phyloP scores from a whole-genome alignment of 768 basidiomycete genomes.

The Mycena leptocephala region DNA sequence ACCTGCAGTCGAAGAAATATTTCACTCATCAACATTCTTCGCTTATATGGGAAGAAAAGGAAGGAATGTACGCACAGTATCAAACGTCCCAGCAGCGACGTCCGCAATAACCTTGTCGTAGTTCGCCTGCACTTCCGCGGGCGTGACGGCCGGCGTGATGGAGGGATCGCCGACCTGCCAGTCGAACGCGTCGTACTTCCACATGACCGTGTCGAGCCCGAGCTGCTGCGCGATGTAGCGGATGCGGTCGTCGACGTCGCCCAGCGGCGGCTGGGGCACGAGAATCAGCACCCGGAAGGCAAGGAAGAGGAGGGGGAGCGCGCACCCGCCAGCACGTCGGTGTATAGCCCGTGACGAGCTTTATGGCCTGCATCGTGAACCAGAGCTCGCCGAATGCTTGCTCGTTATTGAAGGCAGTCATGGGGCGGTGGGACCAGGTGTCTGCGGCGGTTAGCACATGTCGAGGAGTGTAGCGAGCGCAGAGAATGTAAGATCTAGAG shows the following conservation, averaged over 20 bases:
- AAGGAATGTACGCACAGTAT: slow-evolving; percentile 12
- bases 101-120: slow-evolving; percentile 24
- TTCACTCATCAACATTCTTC: neutral
- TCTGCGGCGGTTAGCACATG: slow-evolving; percentile 47
- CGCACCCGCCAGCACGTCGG: slow-evolving; percentile 75
- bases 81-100: slow-evolving; percentile 8
- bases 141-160: neutral
- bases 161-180: slow-evolving; percentile 66
- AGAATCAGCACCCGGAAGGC: neutral
- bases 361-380: slow-evolving; percentile 76
- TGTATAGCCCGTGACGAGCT: slow-evolving; percentile 69
- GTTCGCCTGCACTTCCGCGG: slow-evolving; percentile 7
- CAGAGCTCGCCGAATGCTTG: slow-evolving; percentile 86
- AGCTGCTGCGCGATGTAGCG: slow-evolving; percentile 32
- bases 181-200: slow-evolving; percentile 75
- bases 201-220: slow-evolving; percentile 70
- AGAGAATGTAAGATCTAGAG: no score
- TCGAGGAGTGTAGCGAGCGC: no score
- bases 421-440: slow-evolving; percentile 72
- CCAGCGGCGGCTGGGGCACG: slow-evolving; percentile 53
- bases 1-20: neutral
- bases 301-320: neutral
- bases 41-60: neutral
- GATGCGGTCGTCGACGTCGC: slow-evolving; percentile 36
- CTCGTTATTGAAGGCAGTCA: slow-evolving; percentile 73